Percentiles rank a stretch among this genome's conserved stretches.
Conservation (phyloP, 352 stramenopile species). For the Peronosclerospora sorghi region DNA sequence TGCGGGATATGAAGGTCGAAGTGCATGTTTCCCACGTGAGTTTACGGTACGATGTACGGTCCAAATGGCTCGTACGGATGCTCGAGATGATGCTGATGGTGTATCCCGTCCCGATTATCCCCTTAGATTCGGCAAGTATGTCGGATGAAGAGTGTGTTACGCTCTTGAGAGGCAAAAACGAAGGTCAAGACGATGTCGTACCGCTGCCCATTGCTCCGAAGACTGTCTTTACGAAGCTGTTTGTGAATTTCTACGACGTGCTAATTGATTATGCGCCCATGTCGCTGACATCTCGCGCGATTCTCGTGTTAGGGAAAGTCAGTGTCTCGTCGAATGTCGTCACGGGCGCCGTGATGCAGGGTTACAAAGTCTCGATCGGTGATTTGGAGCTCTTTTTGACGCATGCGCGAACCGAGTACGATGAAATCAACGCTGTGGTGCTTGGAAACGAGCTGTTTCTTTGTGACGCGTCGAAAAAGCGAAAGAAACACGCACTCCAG, state of each 20-base stretch:
- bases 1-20: constrained; percentile 82
- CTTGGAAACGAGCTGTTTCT: constrained; percentile 60
- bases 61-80: constrained; percentile 73
- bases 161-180: constrained; percentile 31
- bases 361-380: constrained; percentile 70
- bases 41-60: constrained; percentile 69
- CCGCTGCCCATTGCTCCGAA: constrained; percentile 58
- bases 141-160: constrained; percentile 38
- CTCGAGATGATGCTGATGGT: constrained; percentile 68
- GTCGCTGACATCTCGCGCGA: constrained; percentile 48
- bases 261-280: constrained; percentile 70
- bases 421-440: constrained; percentile 57
- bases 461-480: constrained; percentile 4
- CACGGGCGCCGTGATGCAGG: constrained; percentile 74
- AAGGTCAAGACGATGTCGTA: constrained; percentile 37
- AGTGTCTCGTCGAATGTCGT: constrained; percentile 80
- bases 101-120: constrained; percentile 76
- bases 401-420: constrained; percentile 44
- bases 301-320: constrained; percentile 65
- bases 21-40: constrained; percentile 79
- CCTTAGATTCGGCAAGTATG: constrained; percentile 64
- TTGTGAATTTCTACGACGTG: constrained; percentile 78
- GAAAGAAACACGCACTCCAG: constrained; percentile 31
- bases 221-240: constrained; percentile 83
- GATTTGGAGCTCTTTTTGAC: constrained; percentile 70